A percentile compares a stretch with the other conserved stretches of the same genome.
Conservation (phyloP, 1,139 yeast genomes). For the Yamadazyma jaroonii region DNA sequence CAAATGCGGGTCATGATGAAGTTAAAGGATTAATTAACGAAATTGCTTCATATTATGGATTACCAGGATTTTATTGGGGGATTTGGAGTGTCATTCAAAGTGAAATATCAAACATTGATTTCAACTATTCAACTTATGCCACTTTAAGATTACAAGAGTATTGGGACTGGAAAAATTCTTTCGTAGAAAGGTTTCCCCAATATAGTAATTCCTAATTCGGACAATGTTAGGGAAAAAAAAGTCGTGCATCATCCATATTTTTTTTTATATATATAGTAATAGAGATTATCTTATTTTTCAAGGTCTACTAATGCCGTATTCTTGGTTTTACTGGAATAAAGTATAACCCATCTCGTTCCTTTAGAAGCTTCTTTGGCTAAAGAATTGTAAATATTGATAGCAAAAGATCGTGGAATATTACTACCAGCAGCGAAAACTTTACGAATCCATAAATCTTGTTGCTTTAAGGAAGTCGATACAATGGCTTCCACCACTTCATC, state of each 20-base stretch:
- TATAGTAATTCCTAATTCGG: background rate
- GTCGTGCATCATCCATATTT: background rate
- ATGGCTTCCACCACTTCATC: conserved; percentile 87
- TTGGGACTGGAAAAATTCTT: conserved; percentile 58
- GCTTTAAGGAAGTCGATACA: conserved; percentile 67
- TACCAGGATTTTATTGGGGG: conserved; percentile 87
- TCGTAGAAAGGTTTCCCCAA: conserved; percentile 2
- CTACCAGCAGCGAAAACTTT: conserved; percentile 68
- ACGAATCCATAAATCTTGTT: conserved; percentile 85
- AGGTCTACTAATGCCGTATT: conserved; percentile 66
- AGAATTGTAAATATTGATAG: conserved; percentile 66
- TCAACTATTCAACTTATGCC: conserved; percentile 65
- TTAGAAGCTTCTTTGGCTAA: conserved; percentile 69
- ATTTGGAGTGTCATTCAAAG: conserved; percentile 81
- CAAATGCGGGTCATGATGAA: conserved; percentile 21
- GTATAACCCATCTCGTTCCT: conserved; percentile 70
- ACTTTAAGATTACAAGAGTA: conserved; percentile 62
- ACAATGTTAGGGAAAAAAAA: too few species aligned
- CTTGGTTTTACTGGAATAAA: conserved; percentile 72
- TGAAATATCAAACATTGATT: conserved; percentile 67
- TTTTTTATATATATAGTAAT: background rate
- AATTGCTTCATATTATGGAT: conserved; percentile 61
- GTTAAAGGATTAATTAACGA: conserved; percentile 48
- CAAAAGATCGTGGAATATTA: conserved; percentile 69
- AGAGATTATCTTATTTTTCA: conserved; percentile 31